A percentile compares a stretch with the other conserved stretches of the same genome.
These are phyloP conservation scores for Perkinsus marinus DNA, from an alignment of 169 alveolate genomes.

Conservation along the genomic window DNA sequence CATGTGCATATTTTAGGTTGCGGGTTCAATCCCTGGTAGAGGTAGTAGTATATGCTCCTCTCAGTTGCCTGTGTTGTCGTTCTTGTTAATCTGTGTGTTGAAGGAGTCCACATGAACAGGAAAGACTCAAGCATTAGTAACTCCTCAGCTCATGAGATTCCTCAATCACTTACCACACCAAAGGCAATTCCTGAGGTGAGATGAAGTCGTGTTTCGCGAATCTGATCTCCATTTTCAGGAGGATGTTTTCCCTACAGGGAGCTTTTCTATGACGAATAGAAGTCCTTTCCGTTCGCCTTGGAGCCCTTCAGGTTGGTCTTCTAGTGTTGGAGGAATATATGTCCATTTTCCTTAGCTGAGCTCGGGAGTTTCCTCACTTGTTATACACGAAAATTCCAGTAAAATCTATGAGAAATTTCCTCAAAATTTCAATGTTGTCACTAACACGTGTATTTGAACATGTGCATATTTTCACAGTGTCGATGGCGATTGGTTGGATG, in stretches of 20 bases:
- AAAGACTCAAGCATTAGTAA: background rate
- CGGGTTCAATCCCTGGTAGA: too few relatives aligned
- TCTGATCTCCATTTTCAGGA: background rate
- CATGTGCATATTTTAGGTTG: too few relatives aligned
- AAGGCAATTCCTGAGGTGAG: background rate
- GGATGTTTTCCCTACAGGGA: background rate
- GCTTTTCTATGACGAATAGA: background rate
- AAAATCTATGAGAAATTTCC: too few relatives aligned
- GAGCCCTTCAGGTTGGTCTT: background rate
- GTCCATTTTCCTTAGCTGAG: too few relatives aligned
- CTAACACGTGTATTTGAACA: too few relatives aligned
- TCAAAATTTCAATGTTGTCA: too few relatives aligned
- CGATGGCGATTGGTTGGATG: background rate
- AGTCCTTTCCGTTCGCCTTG: background rate
- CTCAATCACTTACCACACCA: background rate
- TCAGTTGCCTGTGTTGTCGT: background rate
- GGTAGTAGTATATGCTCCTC: too few relatives aligned
- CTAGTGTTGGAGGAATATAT: background rate
- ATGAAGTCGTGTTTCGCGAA: background rate
- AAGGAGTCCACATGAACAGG: background rate
- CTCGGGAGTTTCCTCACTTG: too few relatives aligned
- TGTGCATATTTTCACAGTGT: too few relatives aligned
- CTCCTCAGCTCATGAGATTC: background rate
- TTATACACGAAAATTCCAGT: too few relatives aligned
- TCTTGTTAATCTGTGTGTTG: background rate